Evolutionary conservation across 1,284 basidiomycete genomes (phyloP).

Genomic region (Tilletiopsis washingtonensis): DNA sequence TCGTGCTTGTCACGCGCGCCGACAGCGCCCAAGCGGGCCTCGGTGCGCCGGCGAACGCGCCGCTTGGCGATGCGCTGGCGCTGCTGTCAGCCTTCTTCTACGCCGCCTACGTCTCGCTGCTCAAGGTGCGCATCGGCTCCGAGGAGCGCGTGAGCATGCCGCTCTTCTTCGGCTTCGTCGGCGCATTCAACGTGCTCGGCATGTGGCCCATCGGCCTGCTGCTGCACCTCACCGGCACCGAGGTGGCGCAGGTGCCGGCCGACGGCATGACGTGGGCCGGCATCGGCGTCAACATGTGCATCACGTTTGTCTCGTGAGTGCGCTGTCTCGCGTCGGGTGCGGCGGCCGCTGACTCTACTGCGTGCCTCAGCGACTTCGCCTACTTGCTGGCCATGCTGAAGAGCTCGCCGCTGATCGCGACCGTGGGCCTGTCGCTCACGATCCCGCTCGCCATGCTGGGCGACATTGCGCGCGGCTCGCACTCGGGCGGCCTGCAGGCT

Average conservation of each 20-base stretch:
- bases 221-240: slow-evolving; percentile 67
- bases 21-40: slow-evolving; percentile 23
- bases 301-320: slow-evolving; percentile 46
- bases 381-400: slow-evolving; percentile 74
- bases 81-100: slow-evolving; percentile 55
- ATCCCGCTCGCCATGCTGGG: slow-evolving; percentile 80
- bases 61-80: slow-evolving; percentile 38
- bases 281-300: slow-evolving; percentile 69
- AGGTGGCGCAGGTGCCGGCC: slow-evolving; percentile 67
- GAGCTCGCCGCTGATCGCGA: slow-evolving; percentile 78
- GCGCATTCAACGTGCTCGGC: slow-evolving; percentile 72
- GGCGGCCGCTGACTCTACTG: background rate
- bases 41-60: slow-evolving; percentile 13
- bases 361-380: slow-evolving; percentile 11
- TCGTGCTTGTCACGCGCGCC: slow-evolving; percentile 63
- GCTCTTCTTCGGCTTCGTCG: slow-evolving; percentile 60
- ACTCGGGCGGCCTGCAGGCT: slow-evolving; percentile 26
- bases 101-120: slow-evolving; percentile 79
- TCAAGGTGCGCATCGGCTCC: slow-evolving; percentile 61
- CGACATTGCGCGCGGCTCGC: slow-evolving; percentile 59
- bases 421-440: slow-evolving; percentile 87
- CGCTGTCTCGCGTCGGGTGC: too few relatives aligned
- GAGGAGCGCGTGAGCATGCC: slow-evolving; percentile 40
- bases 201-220: slow-evolving; percentile 76
- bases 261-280: slow-evolving; percentile 58